Base-by-base conservation (phyloP, 192 early-diverging fungal genomes). In the Helicostylum pulchrum region DNA sequence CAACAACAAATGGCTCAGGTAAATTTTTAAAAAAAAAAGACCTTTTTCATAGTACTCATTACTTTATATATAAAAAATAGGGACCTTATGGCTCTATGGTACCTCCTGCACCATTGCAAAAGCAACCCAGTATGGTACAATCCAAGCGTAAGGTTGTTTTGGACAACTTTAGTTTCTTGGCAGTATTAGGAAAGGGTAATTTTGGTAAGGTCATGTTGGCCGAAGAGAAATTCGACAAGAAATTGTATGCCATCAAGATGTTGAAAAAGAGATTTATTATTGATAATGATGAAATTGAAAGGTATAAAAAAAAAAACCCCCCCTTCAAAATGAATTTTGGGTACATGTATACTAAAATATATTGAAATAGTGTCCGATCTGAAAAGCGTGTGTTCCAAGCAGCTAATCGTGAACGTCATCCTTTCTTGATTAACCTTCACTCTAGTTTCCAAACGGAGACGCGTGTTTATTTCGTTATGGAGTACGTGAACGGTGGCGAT, bases 171-270 rank as follows among this genome's bases (percentile, higher is more conserved):
- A 89, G 85, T 58, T 93, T 98, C 59, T 64, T 94, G 62, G 92
- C 94, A 12, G 95, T 98, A 2, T 78, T 98, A 21, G 96, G 96
- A 58, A 96, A 95, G 71, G 96, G 96, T 49, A 97, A 96, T 78
- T 98, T 96, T 82, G 96, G 96, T 70, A 98, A 98, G 76, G 95
- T 98, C 21, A 95, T 98, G 91, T 83, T 98, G 53, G 93, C 94
- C 0, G 93, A 96, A 74, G 94, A 98, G 67, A 93, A 92, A 72
- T 55, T 75, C 46, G 82, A 83, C 32, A 84, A 86, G 73, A 84
- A 89, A 30, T 78, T 93, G 21, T 96, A 92, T 74, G 96, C 94
- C 8, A 97, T 98, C 78, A 98, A 98, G 78, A 94, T 98, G 9
- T 76, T 98, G 49, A 97, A 97, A 80, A 98, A 98, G 77, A 88